Evolutionary conservation across 495 filamentous ascomycete species (phyloP), one percentile per base, ranked within the genome.

Genomic region (Recurvomyces mirabilis): DNA sequence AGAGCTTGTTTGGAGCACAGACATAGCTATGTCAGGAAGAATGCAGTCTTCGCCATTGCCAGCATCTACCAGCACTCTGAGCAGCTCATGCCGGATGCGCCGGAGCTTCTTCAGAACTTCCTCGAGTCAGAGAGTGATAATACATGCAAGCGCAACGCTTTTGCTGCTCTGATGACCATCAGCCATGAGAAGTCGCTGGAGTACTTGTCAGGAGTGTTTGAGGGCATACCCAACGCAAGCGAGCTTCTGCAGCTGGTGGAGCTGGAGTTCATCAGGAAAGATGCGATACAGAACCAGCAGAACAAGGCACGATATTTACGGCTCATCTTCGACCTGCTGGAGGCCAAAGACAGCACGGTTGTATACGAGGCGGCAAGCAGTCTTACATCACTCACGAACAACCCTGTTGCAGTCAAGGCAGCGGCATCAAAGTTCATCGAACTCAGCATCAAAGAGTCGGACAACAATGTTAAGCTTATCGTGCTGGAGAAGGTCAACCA

Each of bases 391-490:
- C 73, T 99, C 17, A 95, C 93, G 13, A 93, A 75, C 62, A 99
- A 96, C 65, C 89, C 93, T 7, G 91, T 96, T 29, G 93, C 89
- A 29, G 89, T 99, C 34, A 99, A 96, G 63, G 93, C 93, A 30
- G 89, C 93, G 13, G 93, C 93, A 3, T 72, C 73, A 37, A 99
- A 99, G 60, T 89, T 96, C 61, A 93, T 94, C 43, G 93, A 99
- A 60, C 77, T 99, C 1, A 82, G 81, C 51, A 95, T 98, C 57
- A 89, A 88, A 64, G 91, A 95, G 63, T 82, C 91, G 3, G 91
- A 98, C 59, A 98, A 98, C 69, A 98, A 98, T 57, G 93, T 98
- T 45, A 98, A 96, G 66, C 79, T 96, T 22, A 96, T 98, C 55
- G 93, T 95, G 15, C 70, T 98, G 31, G 93, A 95, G 52, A 84